Evolutionary conservation across 2,329 filamentous ascomycete species (phyloP).

Genomic region (Beauveria scarabaeidicola): DNA sequence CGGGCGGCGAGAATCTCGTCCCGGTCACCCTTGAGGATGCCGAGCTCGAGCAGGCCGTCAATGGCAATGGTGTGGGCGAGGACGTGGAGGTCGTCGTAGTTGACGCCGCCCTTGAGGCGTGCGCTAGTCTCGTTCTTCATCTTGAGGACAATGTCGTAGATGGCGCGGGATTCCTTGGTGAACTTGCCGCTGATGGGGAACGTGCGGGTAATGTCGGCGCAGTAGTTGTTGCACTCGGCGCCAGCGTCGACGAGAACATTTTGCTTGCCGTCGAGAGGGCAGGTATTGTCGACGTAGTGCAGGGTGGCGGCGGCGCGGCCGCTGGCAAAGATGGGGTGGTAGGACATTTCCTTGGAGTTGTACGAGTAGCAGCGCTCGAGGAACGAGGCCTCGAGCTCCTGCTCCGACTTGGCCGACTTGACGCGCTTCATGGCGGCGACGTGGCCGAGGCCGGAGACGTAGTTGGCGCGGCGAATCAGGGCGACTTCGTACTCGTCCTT

Average conservation of each 20-base stretch:
- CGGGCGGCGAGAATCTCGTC: slow-evolving; percentile 68
- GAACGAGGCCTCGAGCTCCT: slow-evolving; percentile 75
- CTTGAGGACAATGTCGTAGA: slow-evolving; percentile 74
- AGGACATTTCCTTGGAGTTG: slow-evolving; percentile 75
- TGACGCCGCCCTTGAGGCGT: slow-evolving; percentile 62
- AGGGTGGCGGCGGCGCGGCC: slow-evolving; percentile 76
- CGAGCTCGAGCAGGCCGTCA: slow-evolving; percentile 65
- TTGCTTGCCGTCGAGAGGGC: slow-evolving; percentile 60
- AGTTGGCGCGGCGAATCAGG: slow-evolving; percentile 63
- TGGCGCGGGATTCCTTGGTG: slow-evolving; percentile 58
- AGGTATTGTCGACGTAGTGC: slow-evolving; percentile 77
- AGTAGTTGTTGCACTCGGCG: slow-evolving; percentile 65
- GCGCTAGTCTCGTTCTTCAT: slow-evolving; percentile 79
- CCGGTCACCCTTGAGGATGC: slow-evolving; percentile 60
- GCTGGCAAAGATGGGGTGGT: slow-evolving; percentile 75
- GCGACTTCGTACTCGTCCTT: slow-evolving; percentile 71
- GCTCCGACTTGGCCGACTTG: slow-evolving; percentile 62
- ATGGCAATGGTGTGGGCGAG: slow-evolving; percentile 76
- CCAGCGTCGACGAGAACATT: slow-evolving; percentile 82
- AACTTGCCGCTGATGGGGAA: slow-evolving; percentile 74
- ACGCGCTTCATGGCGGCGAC: slow-evolving; percentile 53
- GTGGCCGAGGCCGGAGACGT: slow-evolving; percentile 60
- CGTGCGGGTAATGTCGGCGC: slow-evolving; percentile 68
- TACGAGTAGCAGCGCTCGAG: slow-evolving; percentile 65
- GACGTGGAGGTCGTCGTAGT: slow-evolving; percentile 76